These are phyloP conservation scores for Scedosporium apiospermum DNA, from an alignment of 2,329 filamentous ascomycete genomes.

Conservation along the genomic window DNA sequence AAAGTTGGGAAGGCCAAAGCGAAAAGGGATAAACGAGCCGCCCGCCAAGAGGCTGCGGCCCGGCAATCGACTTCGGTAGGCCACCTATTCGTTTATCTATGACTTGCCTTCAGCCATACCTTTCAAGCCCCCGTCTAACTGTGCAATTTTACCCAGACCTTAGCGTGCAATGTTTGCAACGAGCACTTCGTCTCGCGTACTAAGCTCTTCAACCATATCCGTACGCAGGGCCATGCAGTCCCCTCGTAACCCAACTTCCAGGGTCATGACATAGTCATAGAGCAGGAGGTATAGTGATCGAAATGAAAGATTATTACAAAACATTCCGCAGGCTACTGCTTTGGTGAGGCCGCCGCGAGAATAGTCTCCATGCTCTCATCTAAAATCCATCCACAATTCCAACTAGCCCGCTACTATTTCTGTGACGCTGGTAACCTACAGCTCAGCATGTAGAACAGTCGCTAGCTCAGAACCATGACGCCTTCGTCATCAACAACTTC, in stretches of 20 bases:
- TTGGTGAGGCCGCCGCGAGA: too few species aligned
- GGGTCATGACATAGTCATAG: too few species aligned
- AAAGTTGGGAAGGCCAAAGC: constrained; percentile 12
- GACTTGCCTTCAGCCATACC: neutral
- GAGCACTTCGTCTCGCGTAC: constrained; percentile 50
- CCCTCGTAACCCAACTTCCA: constrained; percentile 11
- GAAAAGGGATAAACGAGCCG: constrained; percentile 38
- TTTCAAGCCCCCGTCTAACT: constrained; percentile 1
- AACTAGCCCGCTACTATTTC: neutral
- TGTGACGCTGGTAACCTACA: neutral
- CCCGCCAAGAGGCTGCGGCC: constrained; percentile 26
- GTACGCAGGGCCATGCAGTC: constrained; percentile 55
- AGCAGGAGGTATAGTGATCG: too few species aligned
- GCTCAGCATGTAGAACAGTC: neutral
- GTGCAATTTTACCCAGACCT: neutral
- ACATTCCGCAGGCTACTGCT: too few species aligned
- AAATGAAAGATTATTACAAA: too few species aligned
- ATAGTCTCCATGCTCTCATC: too few species aligned
- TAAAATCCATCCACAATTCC: too few species aligned
- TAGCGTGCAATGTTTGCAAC: constrained; percentile 25
- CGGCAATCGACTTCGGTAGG: constrained; percentile 24
- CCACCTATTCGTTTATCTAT: constrained; percentile 7
- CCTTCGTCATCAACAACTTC: neutral
- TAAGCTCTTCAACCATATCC: constrained; percentile 65
- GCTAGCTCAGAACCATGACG: neutral